These are phyloP conservation scores for Astrothelium subdiscretum DNA, from an alignment of 495 filamentous ascomycete genomes.

Conservation along the genomic window DNA sequence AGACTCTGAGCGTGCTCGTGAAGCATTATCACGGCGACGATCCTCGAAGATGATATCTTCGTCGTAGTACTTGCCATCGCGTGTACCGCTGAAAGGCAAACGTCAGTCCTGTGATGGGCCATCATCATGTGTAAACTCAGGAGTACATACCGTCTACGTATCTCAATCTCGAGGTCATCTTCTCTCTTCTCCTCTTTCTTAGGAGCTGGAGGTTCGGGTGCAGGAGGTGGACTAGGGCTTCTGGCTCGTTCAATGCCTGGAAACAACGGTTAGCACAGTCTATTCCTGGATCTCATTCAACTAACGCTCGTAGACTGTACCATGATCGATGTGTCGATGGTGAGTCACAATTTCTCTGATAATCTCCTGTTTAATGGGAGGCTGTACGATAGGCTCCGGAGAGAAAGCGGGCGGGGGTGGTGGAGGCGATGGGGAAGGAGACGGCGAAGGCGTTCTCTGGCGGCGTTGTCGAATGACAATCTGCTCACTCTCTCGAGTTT, in stretches of 20 bases:
- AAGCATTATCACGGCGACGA: neutral
- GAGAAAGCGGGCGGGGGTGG: slow-evolving; percentile 31
- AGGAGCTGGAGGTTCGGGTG: slow-evolving; percentile 31
- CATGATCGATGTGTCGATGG: slow-evolving; percentile 81
- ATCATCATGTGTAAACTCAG: neutral
- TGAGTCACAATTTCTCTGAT: slow-evolving; percentile 76
- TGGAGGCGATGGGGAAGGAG: slow-evolving; percentile 22
- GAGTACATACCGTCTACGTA: slow-evolving; percentile 32
- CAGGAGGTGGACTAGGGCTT: slow-evolving; percentile 25
- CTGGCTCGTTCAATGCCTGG: slow-evolving; percentile 26
- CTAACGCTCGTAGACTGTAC: slow-evolving; percentile 34
- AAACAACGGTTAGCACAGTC: neutral
- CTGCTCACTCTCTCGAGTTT: slow-evolving; percentile 19
- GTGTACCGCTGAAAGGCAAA: slow-evolving; percentile 13
- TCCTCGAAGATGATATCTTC: slow-evolving; percentile 48
- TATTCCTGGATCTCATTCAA: neutral
- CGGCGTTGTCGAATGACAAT: slow-evolving; percentile 29
- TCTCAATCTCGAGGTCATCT: slow-evolving; percentile 36
- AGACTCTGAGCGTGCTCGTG: slow-evolving; percentile 1
- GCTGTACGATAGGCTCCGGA: slow-evolving; percentile 47
- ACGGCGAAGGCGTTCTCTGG: slow-evolving; percentile 20
- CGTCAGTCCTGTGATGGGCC: slow-evolving; percentile 1
- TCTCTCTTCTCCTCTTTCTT: slow-evolving; percentile 18
- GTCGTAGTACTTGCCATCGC: slow-evolving; percentile 34
- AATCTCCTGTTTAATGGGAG: slow-evolving; percentile 57